These are phyloP conservation scores for Coccomyxa sp. DNA, from an alignment of 139 green algal genomes.

Conservation along the genomic window DNA sequence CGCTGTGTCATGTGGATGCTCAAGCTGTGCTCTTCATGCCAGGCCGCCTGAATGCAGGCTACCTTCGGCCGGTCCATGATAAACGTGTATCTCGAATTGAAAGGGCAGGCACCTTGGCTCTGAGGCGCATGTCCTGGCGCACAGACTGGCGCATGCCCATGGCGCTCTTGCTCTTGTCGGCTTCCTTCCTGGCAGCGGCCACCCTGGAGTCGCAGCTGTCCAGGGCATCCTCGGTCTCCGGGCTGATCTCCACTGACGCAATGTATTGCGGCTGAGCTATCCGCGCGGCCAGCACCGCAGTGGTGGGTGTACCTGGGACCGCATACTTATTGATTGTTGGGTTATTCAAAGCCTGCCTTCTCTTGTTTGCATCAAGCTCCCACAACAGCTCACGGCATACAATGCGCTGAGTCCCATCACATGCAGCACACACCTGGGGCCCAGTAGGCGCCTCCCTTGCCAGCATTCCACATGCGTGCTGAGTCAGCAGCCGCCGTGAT, in stretches of 20 bases:
- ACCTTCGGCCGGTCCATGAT: too few relatives aligned
- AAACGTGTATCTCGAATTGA: too few relatives aligned
- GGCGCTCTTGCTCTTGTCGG: not conserved
- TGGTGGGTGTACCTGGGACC: slow-evolving; percentile 4
- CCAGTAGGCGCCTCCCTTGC: slow-evolving; percentile 4
- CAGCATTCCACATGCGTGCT: not conserved
- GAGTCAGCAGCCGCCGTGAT: slow-evolving; percentile 7
- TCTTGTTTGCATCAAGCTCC: not conserved
- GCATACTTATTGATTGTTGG: not conserved
- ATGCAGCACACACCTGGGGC: slow-evolving; percentile 10
- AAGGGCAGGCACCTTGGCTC: slow-evolving; percentile 3
- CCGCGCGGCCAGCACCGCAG: slow-evolving; percentile 1
- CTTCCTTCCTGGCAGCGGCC: not conserved
- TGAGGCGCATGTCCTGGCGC: not conserved
- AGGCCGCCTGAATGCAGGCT: too few relatives aligned
- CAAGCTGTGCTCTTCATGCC: too few relatives aligned
- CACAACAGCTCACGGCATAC: not conserved
- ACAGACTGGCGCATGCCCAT: not conserved
- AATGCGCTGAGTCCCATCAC: not conserved
- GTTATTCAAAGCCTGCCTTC: too few relatives aligned
- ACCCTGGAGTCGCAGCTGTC: not conserved
- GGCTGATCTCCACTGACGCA: not conserved
- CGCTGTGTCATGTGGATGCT: too few relatives aligned
- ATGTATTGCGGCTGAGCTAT: not conserved
- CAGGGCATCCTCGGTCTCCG: slow-evolving; percentile 8